Percentiles rank a stretch among this genome's conserved stretches.
These are phyloP conservation scores for Wickerhamiella sergipiensis DNA, from an alignment of 805 yeast genomes.

Conservation along the genomic window DNA sequence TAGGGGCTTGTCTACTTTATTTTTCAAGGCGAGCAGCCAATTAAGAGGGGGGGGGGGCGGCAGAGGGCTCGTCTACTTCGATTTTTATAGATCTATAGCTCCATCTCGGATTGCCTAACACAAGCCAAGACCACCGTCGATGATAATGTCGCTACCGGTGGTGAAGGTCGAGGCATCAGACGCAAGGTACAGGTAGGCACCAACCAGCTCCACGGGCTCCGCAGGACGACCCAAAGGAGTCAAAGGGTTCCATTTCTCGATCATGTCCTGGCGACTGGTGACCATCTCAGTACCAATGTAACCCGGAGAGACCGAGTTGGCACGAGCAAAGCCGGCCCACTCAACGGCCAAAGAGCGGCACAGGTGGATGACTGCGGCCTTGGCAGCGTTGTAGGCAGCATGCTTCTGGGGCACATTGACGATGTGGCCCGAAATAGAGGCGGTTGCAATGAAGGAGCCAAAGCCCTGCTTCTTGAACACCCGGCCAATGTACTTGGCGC, in stretches of 20 bases:
- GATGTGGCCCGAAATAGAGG: constrained; percentile 81
- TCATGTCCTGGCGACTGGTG: constrained; percentile 32
- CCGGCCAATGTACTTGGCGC: constrained; percentile 63
- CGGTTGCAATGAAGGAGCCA: constrained; percentile 75
- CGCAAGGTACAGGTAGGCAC: constrained; percentile 69
- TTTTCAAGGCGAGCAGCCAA: too few relatives aligned
- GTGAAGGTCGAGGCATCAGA: constrained; percentile 71
- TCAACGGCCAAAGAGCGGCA: constrained; percentile 71
- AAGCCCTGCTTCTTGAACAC: constrained; percentile 60
- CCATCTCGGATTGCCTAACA: background rate
- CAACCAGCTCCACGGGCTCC: constrained; percentile 55
- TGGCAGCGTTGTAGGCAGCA: constrained; percentile 73
- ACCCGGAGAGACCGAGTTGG: constrained; percentile 72
- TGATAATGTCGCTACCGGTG: constrained; percentile 61
- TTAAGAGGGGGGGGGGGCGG: too few relatives aligned
- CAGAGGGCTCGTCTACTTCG: too few relatives aligned
- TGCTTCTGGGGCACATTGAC: constrained; percentile 81
- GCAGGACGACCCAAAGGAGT: constrained; percentile 39
- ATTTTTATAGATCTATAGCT: too few relatives aligned
- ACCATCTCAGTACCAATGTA: constrained; percentile 63
- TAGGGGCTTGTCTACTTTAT: too few relatives aligned
- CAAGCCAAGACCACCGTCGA: constrained; percentile 40
- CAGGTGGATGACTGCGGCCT: constrained; percentile 71
- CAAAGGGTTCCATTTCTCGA: constrained; percentile 33
- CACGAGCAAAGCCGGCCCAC: constrained; percentile 77